Percentiles rank a stretch among this genome's conserved stretches.
These are phyloP conservation scores for Madurella mycetomatis DNA, from an alignment of 2,329 filamentous ascomycete species.

Conservation along the genomic window DNA sequence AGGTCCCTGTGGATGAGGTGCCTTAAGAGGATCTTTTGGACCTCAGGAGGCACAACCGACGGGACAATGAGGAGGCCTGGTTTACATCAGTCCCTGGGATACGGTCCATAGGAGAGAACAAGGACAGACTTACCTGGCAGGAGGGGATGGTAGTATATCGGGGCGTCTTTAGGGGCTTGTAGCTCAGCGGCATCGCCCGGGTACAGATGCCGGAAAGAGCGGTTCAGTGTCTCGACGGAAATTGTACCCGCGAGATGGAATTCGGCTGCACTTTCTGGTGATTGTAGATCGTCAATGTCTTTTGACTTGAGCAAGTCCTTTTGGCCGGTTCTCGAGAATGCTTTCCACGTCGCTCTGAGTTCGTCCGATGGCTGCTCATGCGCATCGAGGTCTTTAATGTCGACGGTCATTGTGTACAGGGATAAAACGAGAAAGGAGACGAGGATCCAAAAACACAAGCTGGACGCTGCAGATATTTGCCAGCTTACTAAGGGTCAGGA, in stretches of 20 bases:
- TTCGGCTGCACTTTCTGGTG: conserved; percentile 34
- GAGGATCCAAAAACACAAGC: too few relatives aligned
- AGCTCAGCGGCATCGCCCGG: conserved; percentile 31
- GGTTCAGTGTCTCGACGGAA: conserved; percentile 37
- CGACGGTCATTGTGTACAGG: conserved; percentile 34
- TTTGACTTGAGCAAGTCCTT: conserved; percentile 48
- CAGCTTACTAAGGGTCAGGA: background rate
- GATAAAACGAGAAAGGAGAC: too few relatives aligned
- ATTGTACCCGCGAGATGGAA: conserved; percentile 46
- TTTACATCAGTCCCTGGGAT: background rate
- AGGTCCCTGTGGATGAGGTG: conserved; percentile 65
- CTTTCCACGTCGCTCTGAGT: conserved; percentile 71
- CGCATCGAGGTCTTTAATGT: conserved; percentile 59
- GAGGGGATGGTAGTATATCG: conserved; percentile 60
- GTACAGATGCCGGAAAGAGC: conserved; percentile 41
- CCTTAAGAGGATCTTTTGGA: conserved; percentile 67
- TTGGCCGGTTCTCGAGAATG: conserved; percentile 58
- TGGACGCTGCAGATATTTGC: background rate
- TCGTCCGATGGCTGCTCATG: conserved; percentile 70
- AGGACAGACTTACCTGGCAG: conserved; percentile 57
- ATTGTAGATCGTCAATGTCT: conserved; percentile 51
- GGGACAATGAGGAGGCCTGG: conserved; percentile 77
- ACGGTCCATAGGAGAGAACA: background rate
- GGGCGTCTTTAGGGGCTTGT: conserved; percentile 36
- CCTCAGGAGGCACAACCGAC: conserved; percentile 61